phyloP scores from a whole-genome alignment of 2,329 filamentous ascomycete genomes.

The Aspergillus ustus region DNA sequence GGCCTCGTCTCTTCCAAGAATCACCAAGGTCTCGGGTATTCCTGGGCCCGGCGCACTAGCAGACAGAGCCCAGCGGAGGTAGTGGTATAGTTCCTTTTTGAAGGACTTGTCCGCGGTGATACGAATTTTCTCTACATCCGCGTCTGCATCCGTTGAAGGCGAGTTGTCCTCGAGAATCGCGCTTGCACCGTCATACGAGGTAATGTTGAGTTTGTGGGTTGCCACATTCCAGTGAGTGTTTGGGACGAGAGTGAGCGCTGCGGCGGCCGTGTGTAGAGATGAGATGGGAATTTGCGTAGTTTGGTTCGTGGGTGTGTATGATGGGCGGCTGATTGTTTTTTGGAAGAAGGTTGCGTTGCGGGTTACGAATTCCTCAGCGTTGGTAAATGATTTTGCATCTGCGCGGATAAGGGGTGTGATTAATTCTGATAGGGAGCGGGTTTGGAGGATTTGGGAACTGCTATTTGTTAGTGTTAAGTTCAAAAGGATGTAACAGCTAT shows the following conservation, averaged over 20 bases:
- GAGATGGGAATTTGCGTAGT: conserved; percentile 35
- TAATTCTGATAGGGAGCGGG: conserved; percentile 51
- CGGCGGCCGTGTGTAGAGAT: conserved; percentile 50
- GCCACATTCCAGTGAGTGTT: conserved; percentile 45
- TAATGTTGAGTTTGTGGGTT: conserved; percentile 46
- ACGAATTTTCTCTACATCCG: conserved; percentile 26
- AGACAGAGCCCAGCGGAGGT: conserved; percentile 61
- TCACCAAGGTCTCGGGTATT: conserved; percentile 57
- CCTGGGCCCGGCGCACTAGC: conserved; percentile 59
- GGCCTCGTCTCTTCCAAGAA: conserved; percentile 59
- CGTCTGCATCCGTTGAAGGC: conserved; percentile 30
- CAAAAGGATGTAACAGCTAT: no score
- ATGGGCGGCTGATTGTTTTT: conserved; percentile 33
- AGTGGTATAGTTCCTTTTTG: conserved; percentile 57
- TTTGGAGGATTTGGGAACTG: conserved; percentile 35
- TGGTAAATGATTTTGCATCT: conserved; percentile 63
- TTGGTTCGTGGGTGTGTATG: conserved; percentile 29
- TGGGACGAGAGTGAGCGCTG: conserved; percentile 49
- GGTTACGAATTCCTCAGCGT: conserved; percentile 58
- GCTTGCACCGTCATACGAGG: conserved; percentile 36
- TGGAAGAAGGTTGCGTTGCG: conserved; percentile 65
- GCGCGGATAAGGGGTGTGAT: conserved; percentile 56
- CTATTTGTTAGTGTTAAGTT: background rate
- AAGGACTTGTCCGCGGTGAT: conserved; percentile 39
- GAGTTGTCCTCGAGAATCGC: conserved; percentile 6